Evolutionary conservation across 23 red algal genomes (phyloP).

Genomic region (Gracilaria gracilis): DNA sequence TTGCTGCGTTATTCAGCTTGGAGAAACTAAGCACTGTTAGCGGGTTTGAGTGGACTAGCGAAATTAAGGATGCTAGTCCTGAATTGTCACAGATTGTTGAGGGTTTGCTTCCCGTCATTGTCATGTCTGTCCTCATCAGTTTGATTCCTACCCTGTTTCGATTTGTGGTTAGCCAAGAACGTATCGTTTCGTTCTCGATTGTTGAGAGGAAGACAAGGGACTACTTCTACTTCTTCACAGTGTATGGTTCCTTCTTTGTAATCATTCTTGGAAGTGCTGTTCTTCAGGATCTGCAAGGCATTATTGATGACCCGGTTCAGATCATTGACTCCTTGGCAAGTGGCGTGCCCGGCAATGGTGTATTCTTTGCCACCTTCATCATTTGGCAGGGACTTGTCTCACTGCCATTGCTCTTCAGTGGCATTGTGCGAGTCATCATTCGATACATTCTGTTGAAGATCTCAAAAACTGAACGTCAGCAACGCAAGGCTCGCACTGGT

Average conservation of each 20-base stretch:
- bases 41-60: conserved; percentile 43
- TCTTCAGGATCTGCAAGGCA: conserved; percentile 36
- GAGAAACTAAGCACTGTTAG: conserved; percentile 33
- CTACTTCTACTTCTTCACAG: conserved; percentile 70
- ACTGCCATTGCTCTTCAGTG: conserved; percentile 38
- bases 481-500: conserved; percentile 31
- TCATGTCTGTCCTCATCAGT: conserved; percentile 69
- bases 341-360: conserved; percentile 54
- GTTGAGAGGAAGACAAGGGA: conserved; percentile 63
- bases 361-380: conserved; percentile 76
- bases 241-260: conserved; percentile 65
- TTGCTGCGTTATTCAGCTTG: conserved; percentile 66
- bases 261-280: conserved; percentile 61
- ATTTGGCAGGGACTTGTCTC: conserved; percentile 22
- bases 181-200: conserved; percentile 37
- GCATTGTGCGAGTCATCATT: conserved; percentile 66
- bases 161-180: conserved; percentile 47
- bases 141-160: conserved; percentile 62
- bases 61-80: conserved; percentile 33
- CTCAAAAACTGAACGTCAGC: conserved; percentile 69
- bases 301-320: conserved; percentile 65
- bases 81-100: conserved; percentile 53
- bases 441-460: conserved; percentile 58
- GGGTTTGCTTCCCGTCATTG: conserved; percentile 58
- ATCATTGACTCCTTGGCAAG: conserved; percentile 62